phyloP scores from a whole-genome alignment of 352 stramenopile species.

The Phytophthora cactorum region DNA sequence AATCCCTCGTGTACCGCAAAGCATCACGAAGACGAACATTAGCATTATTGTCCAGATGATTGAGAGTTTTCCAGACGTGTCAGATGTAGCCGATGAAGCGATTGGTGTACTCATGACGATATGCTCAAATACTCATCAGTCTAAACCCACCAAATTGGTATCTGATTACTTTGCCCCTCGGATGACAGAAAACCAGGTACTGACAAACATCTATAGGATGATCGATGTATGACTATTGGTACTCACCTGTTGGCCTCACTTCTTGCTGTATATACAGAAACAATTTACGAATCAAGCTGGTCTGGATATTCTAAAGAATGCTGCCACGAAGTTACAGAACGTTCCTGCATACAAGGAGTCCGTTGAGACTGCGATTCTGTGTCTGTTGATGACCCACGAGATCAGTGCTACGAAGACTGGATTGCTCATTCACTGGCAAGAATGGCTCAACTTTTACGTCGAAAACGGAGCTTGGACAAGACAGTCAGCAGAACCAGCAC shows the following conservation, averaged over 20 bases:
- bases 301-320: constrained; percentile 11
- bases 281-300: constrained; percentile 11
- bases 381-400: constrained; percentile 18
- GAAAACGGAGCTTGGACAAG: constrained; percentile 7
- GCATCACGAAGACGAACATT: constrained; percentile 25
- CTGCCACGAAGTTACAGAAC: neutral
- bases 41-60: constrained; percentile 16
- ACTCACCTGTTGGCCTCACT: neutral
- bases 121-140: constrained; percentile 11
- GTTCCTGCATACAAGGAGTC: constrained; percentile 12
- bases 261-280: constrained; percentile 6
- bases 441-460: constrained; percentile 29
- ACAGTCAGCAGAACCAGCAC: neutral
- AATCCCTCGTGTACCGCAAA: constrained; percentile 9
- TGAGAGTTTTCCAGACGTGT: neutral
- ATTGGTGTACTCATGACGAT: constrained; percentile 6
- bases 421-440: constrained; percentile 22
- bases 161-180: neutral
- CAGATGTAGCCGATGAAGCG: constrained; percentile 13
- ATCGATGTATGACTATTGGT: neutral
- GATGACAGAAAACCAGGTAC: constrained; percentile 32
- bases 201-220: neutral
- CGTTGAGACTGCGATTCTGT: constrained; percentile 15
- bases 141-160: neutral
- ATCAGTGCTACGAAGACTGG: constrained; percentile 20